Conservation (phyloP, 306 rosid genomes). For the Cicer bijugum region DNA sequence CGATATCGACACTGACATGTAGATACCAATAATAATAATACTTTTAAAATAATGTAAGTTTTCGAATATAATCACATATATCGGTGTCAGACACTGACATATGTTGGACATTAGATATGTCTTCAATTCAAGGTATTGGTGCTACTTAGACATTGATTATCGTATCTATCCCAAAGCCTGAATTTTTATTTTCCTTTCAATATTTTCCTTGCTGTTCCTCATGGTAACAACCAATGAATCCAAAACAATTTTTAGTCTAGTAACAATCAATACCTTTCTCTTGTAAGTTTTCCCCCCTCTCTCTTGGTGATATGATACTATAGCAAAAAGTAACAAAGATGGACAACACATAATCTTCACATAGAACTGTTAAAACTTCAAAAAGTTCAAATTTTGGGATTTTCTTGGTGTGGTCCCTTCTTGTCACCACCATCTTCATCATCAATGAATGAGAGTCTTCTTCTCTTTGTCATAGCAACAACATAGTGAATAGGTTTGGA, state of each 20-base stretch:
- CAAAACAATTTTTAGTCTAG: constrained; percentile 37
- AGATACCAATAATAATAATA: too few relatives aligned
- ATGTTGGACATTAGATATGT: too few relatives aligned
- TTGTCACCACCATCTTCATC: constrained; percentile 45
- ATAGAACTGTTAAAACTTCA: constrained; percentile 30
- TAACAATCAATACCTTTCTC: constrained; percentile 46
- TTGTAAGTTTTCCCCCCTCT: constrained; percentile 14
- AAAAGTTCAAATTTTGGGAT: constrained; percentile 30
- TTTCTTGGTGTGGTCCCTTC: constrained; percentile 52
- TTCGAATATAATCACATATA: too few relatives aligned
- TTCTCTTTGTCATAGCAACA: constrained; percentile 58
- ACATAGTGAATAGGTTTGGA: constrained; percentile 47
- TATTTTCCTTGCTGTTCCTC: constrained; percentile 42
- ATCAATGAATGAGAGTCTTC: constrained; percentile 57
- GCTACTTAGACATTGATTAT: constrained; percentile 33
- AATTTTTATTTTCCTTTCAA: constrained; percentile 39
- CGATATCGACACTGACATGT: too few relatives aligned
- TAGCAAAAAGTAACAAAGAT: constrained; percentile 28
- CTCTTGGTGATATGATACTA: constrained; percentile 36
- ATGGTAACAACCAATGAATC: constrained; percentile 45
- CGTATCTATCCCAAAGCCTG: constrained; percentile 44
- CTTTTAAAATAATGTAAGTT: too few relatives aligned
- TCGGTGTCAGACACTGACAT: too few relatives aligned
- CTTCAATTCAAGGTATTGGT: too few relatives aligned
- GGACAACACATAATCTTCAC: constrained; percentile 44